Evolutionary conservation across 2,329 filamentous ascomycete genomes (phyloP).

Genomic region (Venturia aucupariae): DNA sequence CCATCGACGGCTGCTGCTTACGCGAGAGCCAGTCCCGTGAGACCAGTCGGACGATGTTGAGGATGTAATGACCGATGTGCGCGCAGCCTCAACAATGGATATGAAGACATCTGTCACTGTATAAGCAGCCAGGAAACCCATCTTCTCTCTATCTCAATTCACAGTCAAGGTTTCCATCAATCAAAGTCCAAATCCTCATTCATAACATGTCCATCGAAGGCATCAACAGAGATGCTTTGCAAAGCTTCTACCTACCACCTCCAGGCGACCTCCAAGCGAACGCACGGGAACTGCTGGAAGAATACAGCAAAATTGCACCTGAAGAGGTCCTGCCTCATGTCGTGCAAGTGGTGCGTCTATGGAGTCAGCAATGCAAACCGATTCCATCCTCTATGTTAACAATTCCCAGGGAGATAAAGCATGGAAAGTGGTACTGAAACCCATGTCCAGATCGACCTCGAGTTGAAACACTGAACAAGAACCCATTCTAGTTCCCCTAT

Average conservation of each 20-base stretch:
- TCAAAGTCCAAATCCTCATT: not conserved
- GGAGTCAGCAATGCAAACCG: not conserved
- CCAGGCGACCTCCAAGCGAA: not conserved
- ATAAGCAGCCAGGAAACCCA: not conserved
- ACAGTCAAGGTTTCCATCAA: too few species aligned
- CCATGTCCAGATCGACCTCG: not conserved
- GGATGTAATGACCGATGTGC: not conserved
- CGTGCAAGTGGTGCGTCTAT: slow-evolving; percentile 5
- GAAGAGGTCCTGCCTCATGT: slow-evolving; percentile 9
- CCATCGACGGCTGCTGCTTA: not conserved
- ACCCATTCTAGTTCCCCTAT: slow-evolving; percentile 19
- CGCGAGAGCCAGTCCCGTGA: not conserved
- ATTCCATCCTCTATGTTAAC: not conserved
- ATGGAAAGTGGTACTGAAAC: slow-evolving; percentile 3
- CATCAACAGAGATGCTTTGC: not conserved
- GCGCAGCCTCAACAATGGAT: not conserved
- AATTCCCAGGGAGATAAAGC: slow-evolving; percentile 8
- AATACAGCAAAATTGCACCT: slow-evolving; percentile 8
- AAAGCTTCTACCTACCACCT: slow-evolving; percentile 1
- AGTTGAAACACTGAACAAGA: not conserved
- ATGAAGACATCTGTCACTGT: not conserved
- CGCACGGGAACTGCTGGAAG: slow-evolving; percentile 2
- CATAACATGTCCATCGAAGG: not conserved
- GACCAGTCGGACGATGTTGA: not conserved
- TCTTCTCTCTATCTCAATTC: too few species aligned